Percentiles rank a stretch among this genome's conserved stretches.
These are phyloP conservation scores for Pseudozyma pruni DNA, from an alignment of 1,284 basidiomycete genomes.

Conservation along the genomic window DNA sequence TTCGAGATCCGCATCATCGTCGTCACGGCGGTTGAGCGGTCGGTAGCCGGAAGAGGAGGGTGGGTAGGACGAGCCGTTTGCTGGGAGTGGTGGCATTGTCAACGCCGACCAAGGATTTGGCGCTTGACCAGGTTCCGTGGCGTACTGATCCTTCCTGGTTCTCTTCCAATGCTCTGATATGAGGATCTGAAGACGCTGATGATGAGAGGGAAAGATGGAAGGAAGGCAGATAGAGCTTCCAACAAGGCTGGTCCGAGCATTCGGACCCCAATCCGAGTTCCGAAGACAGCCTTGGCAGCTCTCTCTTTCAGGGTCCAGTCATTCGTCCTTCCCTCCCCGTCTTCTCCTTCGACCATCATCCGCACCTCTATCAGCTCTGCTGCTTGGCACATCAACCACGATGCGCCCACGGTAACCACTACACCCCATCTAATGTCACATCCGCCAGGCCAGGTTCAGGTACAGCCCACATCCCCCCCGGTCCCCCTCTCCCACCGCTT, in stretches of 20 bases:
- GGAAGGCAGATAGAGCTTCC: neutral
- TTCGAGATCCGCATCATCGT: constrained; percentile 19
- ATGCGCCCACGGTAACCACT: too few relatives aligned
- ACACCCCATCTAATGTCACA: too few relatives aligned
- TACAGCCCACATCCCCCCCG: neutral
- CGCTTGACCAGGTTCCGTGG: too few relatives aligned
- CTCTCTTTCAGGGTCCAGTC: constrained; percentile 10
- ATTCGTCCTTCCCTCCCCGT: too few relatives aligned
- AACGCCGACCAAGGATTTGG: too few relatives aligned
- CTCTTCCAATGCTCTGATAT: neutral
- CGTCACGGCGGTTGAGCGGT: constrained; percentile 6
- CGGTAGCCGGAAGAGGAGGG: constrained; percentile 28
- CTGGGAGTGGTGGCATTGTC: constrained; percentile 30
- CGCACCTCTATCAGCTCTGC: neutral
- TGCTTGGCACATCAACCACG: too few relatives aligned
- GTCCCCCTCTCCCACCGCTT: neutral
- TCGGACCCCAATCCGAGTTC: constrained; percentile 8
- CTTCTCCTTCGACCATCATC: neutral
- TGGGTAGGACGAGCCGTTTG: constrained; percentile 21
- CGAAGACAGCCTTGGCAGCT: too few relatives aligned
- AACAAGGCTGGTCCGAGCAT: constrained; percentile 4
- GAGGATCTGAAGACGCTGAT: neutral
- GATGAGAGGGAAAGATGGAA: neutral
- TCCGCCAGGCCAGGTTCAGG: constrained; percentile 11
- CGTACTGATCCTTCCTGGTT: too few relatives aligned